Evolutionary conservation across 2,329 filamentous ascomycete genomes (phyloP).

Genomic region (Zymoseptoria passerinii): DNA sequence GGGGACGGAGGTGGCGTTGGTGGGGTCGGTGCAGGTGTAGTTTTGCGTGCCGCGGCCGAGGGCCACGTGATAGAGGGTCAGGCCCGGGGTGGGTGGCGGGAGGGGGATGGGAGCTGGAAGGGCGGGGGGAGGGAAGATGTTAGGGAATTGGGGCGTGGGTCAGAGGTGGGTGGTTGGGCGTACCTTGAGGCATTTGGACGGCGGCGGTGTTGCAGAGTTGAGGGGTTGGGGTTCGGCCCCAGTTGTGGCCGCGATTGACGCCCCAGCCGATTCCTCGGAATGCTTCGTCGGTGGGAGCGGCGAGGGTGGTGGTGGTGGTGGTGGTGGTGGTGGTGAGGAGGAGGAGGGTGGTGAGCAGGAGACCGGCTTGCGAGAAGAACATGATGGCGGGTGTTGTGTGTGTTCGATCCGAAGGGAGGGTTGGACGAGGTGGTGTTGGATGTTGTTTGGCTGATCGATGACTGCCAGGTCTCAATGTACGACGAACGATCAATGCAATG

Average conservation of each 20-base stretch:
- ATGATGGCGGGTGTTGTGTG: constrained; percentile 8
- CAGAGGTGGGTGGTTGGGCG: neutral
- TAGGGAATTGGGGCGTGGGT: neutral
- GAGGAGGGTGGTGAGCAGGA: constrained; percentile 14
- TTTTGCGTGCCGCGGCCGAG: constrained; percentile 87
- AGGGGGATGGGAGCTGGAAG: constrained; percentile 43
- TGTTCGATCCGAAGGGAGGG: neutral
- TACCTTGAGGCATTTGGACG: constrained; percentile 17
- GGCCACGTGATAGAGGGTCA: constrained; percentile 66
- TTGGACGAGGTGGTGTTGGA: neutral
- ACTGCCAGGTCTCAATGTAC: neutral
- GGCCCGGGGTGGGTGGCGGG: constrained; percentile 51
- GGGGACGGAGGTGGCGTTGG: constrained; percentile 53
- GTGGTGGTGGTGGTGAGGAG: constrained; percentile 13
- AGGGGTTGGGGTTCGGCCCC: constrained; percentile 3
- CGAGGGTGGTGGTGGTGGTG: constrained; percentile 14
- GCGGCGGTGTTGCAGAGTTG: constrained; percentile 10
- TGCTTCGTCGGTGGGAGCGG: constrained; percentile 12
- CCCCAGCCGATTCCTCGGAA: constrained; percentile 5
- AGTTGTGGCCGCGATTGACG: constrained; percentile 11
- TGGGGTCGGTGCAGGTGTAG: constrained; percentile 69
- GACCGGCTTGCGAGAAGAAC: constrained; percentile 19
- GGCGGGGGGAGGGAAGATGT: no score
- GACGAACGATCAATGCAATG: neutral
- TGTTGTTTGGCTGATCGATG: constrained; percentile 5